phyloP scores from a whole-genome alignment of 345 rosid genomes.

The Clarkia xantiana region DNA sequence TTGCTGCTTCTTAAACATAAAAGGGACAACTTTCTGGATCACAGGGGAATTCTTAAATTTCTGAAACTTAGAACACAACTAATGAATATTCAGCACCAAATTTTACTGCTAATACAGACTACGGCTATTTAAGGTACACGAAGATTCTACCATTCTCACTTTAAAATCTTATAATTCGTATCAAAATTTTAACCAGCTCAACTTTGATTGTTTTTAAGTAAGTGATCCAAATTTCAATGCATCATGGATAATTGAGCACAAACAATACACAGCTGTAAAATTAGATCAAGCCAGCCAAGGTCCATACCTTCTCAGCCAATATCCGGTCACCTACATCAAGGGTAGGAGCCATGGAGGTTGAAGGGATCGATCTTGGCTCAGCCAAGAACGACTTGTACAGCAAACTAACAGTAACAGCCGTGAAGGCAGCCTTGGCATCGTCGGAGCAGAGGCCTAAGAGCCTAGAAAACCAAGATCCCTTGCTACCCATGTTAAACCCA shows the following conservation, averaged over 20 bases:
- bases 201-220: no score
- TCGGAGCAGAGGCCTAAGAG: slow-evolving; percentile 45
- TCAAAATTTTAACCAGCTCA: no score
- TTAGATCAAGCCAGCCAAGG: neutral
- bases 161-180: no score
- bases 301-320: slow-evolving; percentile 72
- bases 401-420: slow-evolving; percentile 60
- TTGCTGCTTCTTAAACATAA: slow-evolving; percentile 8
- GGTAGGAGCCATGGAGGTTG: slow-evolving; percentile 73
- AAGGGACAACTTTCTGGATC: slow-evolving; percentile 13
- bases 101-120: no score
- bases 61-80: slow-evolving; percentile 57
- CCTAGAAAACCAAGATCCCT: slow-evolving; percentile 47
- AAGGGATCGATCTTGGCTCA: slow-evolving; percentile 85
- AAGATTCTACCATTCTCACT: no score
- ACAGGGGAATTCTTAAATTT: slow-evolving; percentile 55
- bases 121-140: no score
- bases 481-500: slow-evolving; percentile 11
- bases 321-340: slow-evolving; percentile 79
- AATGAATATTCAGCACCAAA: slow-evolving; percentile 6
- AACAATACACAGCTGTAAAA: neutral
- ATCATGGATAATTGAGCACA: no score
- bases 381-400: slow-evolving; percentile 62
- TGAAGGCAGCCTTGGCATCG: slow-evolving; percentile 78
- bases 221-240: slow-evolving; percentile 39